Evolutionary conservation across 352 stramenopile genomes (phyloP).

Genomic region (Pythium dissotocum): DNA sequence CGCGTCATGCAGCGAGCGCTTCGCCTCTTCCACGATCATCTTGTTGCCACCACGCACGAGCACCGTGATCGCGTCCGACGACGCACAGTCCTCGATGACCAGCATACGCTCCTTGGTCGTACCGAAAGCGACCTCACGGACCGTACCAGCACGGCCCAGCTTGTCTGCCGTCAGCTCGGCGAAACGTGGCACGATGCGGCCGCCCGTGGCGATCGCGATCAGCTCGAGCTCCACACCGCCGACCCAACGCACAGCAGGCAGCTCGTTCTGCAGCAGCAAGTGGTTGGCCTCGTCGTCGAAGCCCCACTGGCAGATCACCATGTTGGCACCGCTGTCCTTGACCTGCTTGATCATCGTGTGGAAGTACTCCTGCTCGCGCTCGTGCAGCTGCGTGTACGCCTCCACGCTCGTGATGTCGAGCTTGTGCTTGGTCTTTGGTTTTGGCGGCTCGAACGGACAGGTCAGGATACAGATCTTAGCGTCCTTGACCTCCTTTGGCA

Average conservation of each 20-base stretch:
- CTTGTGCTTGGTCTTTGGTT: slow-evolving; percentile 99
- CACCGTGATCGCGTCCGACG: slow-evolving; percentile 98
- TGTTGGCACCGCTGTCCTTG: slow-evolving; percentile 97
- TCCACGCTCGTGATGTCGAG: slow-evolving; percentile 98
- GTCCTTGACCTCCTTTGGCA: slow-evolving; percentile 97
- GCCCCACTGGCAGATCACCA: slow-evolving; percentile 99
- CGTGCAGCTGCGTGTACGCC: slow-evolving; percentile 96
- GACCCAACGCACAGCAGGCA: slow-evolving; percentile 98
- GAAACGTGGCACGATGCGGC: slow-evolving; percentile 98
- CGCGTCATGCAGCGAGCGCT: slow-evolving; percentile 99
- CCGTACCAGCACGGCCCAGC: slow-evolving; percentile 92
- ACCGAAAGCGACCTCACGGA: slow-evolving; percentile 97
- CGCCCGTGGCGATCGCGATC: slow-evolving; percentile 99
- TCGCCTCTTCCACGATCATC: slow-evolving; percentile 99
- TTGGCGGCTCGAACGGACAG: slow-evolving; percentile 99
- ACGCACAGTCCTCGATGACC: slow-evolving; percentile 98
- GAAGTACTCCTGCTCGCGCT: slow-evolving; percentile 99
- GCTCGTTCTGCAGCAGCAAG: slow-evolving; percentile 96
- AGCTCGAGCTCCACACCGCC: slow-evolving; percentile 99
- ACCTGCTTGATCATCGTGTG: slow-evolving; percentile 98
- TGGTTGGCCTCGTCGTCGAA: slow-evolving; percentile 99
- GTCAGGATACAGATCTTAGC: slow-evolving; percentile 99
- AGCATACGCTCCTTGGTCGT: slow-evolving; percentile 98
- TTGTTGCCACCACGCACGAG: slow-evolving; percentile 99
- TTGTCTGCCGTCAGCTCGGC: slow-evolving; percentile 97